phyloP scores from a whole-genome alignment of 352 stramenopile species.

The Phytophthora megakarya region DNA sequence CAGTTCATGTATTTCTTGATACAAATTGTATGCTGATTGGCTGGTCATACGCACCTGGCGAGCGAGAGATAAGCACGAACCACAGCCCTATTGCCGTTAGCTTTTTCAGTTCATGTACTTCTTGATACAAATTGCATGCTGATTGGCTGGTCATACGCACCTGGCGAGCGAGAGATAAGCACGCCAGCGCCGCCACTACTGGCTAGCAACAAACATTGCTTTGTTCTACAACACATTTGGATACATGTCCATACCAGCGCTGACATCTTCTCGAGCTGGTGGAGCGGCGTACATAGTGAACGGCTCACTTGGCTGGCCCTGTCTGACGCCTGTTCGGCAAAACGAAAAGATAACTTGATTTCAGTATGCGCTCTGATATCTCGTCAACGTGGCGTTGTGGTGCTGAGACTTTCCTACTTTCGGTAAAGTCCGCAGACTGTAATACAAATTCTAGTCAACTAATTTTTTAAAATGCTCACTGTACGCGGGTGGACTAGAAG shows the following conservation, averaged over 20 bases:
- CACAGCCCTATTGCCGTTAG: slow-evolving; percentile 13
- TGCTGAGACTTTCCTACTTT: slow-evolving; percentile 13
- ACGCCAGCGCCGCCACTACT: slow-evolving; percentile 15
- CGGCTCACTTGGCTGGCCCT: slow-evolving; percentile 9
- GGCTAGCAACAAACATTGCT: slow-evolving; percentile 14
- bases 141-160: slow-evolving; percentile 30
- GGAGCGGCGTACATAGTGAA: slow-evolving; percentile 8
- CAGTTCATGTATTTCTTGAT: not conserved
- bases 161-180: slow-evolving; percentile 16
- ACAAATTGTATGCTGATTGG: slow-evolving; percentile 24
- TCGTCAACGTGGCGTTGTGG: slow-evolving; percentile 17
- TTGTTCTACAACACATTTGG: not conserved
- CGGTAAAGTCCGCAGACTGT: slow-evolving; percentile 10
- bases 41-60: slow-evolving; percentile 19
- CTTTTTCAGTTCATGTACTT: not conserved
- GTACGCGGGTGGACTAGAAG: slow-evolving; percentile 16
- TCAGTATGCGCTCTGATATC: slow-evolving; percentile 29
- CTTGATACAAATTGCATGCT: slow-evolving; percentile 5
- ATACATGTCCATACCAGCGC: not conserved
- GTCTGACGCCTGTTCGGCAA: slow-evolving; percentile 19
- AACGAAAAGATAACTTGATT: slow-evolving; percentile 9
- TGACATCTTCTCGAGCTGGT: not conserved
- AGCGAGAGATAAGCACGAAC: slow-evolving; percentile 18
- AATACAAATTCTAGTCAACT: not conserved
- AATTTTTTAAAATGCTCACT: not conserved